Conservation (phyloP, 2,329 filamentous ascomycete genomes). For the Colletotrichum shisoi region DNA sequence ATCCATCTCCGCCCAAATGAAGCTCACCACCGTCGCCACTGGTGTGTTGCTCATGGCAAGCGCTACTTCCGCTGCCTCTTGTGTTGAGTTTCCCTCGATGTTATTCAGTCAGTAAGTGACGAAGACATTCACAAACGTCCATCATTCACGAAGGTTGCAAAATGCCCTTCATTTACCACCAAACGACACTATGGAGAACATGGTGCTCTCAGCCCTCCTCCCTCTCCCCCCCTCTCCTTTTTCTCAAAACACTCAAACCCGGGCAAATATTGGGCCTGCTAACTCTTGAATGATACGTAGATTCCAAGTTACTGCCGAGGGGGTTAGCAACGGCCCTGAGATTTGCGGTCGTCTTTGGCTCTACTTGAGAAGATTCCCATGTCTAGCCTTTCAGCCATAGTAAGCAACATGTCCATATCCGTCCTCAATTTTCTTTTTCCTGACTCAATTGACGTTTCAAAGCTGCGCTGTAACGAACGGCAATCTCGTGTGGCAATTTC, state of each 20-base stretch:
- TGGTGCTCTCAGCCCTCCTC: too few relatives aligned
- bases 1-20: background rate
- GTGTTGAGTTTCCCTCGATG: accelerated
- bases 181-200: too few relatives aligned
- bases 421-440: background rate
- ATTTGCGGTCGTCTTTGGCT: background rate
- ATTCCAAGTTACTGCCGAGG: background rate
- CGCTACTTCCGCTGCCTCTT: background rate
- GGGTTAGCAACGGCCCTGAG: background rate
- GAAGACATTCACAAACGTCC: background rate
- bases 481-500: background rate
- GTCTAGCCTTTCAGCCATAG: background rate
- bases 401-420: too few relatives aligned
- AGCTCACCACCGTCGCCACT: too few relatives aligned
- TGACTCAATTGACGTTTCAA: background rate
- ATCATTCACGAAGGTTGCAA: background rate
- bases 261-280: background rate
- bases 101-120: background rate
- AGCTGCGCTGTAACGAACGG: background rate
- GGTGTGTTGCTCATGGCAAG: background rate
- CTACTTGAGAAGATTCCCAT: background rate
- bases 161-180: background rate
- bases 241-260: too few relatives aligned
- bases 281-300: too few relatives aligned
- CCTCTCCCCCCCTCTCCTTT: too few relatives aligned